phyloP scores from a whole-genome alignment of 1,139 yeast genomes.

The Kluyveromyces sp. region DNA sequence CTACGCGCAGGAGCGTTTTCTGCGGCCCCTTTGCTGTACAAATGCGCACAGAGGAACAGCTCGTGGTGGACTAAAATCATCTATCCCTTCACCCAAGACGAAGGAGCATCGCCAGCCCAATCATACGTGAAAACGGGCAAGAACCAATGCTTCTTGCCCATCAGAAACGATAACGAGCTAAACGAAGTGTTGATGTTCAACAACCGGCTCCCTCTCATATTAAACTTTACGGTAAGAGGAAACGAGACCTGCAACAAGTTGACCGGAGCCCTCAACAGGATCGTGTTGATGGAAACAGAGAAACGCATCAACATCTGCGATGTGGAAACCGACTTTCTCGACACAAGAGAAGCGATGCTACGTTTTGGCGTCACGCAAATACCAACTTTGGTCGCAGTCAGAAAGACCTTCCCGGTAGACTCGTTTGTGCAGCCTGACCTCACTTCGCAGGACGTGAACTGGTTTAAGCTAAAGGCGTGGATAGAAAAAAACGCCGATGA shows the following conservation, averaged over 20 bases:
- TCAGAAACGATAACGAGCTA: constrained; percentile 47
- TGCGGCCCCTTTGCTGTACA: neutral
- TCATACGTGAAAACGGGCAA: constrained; percentile 28
- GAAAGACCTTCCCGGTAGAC: constrained; percentile 57
- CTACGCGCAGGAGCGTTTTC: neutral
- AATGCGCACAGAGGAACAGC: neutral
- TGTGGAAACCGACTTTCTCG: constrained; percentile 60
- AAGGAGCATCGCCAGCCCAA: constrained; percentile 7
- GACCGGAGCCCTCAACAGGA: constrained; percentile 53
- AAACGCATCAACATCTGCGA: constrained; percentile 56
- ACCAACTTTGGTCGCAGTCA: constrained; percentile 61
- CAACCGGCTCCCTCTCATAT: constrained; percentile 51
- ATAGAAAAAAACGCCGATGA: constrained; percentile 38
- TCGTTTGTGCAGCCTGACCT: constrained; percentile 37
- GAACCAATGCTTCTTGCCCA: constrained; percentile 33
- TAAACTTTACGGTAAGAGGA: constrained; percentile 67
- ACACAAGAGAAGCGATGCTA: constrained; percentile 49
- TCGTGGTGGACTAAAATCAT: constrained; percentile 10
- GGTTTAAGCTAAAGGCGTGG: constrained; percentile 51
- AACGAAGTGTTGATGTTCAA: constrained; percentile 44
- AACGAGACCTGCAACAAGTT: constrained; percentile 55
- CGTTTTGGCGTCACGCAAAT: constrained; percentile 49
- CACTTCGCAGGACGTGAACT: constrained; percentile 39
- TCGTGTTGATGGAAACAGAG: constrained; percentile 46
- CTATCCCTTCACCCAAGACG: constrained; percentile 7